phyloP scores from a whole-genome alignment of 2,329 filamentous ascomycete genomes.

The Karstenula rhodostoma region DNA sequence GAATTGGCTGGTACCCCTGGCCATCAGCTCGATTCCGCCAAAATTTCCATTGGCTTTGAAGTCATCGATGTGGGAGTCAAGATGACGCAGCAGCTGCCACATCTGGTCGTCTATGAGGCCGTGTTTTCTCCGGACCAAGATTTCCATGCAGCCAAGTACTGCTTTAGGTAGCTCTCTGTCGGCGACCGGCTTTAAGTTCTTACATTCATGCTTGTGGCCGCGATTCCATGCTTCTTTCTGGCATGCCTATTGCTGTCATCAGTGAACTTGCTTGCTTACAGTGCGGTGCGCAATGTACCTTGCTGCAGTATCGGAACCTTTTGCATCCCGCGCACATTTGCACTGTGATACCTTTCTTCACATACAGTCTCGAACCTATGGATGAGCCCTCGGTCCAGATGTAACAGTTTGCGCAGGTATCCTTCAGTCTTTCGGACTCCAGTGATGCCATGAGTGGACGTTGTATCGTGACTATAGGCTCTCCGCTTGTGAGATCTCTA shows the following conservation, averaged over 20 bases:
- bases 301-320: constrained; percentile 67
- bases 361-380: constrained; percentile 43
- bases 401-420: constrained; percentile 68
- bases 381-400: constrained; percentile 48
- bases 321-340: constrained; percentile 66
- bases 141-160: constrained; percentile 63
- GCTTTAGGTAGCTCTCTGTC: constrained; percentile 60
- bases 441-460: constrained; percentile 64
- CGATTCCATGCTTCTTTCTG: constrained; percentile 67
- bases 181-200: constrained; percentile 56
- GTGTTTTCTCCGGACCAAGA: constrained; percentile 58
- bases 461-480: constrained; percentile 58
- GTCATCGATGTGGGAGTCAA: constrained; percentile 60
- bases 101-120: constrained; percentile 48
- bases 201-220: constrained; percentile 68
- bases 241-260: constrained; percentile 56
- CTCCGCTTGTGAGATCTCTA: constrained; percentile 56
- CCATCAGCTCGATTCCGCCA: constrained; percentile 61
- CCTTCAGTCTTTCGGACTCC: constrained; percentile 59
- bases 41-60: constrained; percentile 53
- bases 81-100: constrained; percentile 53
- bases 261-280: neutral
- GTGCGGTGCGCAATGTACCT: constrained; percentile 50
- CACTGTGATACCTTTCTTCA: constrained; percentile 49
- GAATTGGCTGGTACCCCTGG: constrained; percentile 63